Base-by-base conservation (phyloP, 2,329 filamentous ascomycete species). In the Mycosphaerella sp. region DNA sequence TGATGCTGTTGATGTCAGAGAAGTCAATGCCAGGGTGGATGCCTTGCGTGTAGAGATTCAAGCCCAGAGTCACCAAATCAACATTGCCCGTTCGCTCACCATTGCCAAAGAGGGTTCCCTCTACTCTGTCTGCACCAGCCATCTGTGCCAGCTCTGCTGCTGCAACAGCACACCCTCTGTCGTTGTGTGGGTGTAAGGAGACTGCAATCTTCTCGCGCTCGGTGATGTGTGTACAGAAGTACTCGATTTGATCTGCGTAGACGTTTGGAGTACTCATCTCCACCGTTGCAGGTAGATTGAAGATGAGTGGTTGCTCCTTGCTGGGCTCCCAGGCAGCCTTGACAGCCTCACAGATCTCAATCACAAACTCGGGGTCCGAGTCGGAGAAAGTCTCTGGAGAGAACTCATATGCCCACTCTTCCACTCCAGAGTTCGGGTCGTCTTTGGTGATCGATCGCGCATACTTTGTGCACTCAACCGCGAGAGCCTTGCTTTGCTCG, bases 11-110 rank as follows among this genome's bases (percentile, higher is more conserved):
- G 59, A 97, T 83, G 68, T 97, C 86, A 1, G 89, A 95, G 67
- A 97, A 95, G 74, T 97, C 90, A 60, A 97, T 81, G 8, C 85
- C 79, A 13, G 89, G 88, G 64, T 85, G 78, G 43, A 95, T 80
- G 49, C 91, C 91, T 70, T 97, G 91, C 0, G 90, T 96, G 71
- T 97, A 97, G 14, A 97, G 81, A 68, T 97, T 97, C 53, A 97
- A 77, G 27, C 82, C 93, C 50, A 97, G 78, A 30, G 90, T 97
- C 44, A 97, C 89, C 49, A 97, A 78, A 66, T 97, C 91, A 16
- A 96, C 89, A 64, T 97, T 97, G 57, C 91, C 93, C 0, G 91
- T 97, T 58, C 93, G 78, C 77, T 98, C 91, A 53, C 93, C 91
- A 62, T 97, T 97, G 46, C 90, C 89, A 66, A 96, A 94, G 35